A percentile compares a stretch with the other conserved stretches of the same genome.
These are phyloP conservation scores for Psilocybe azurescens DNA, from an alignment of 768 basidiomycete species.

Conservation along the genomic window DNA sequence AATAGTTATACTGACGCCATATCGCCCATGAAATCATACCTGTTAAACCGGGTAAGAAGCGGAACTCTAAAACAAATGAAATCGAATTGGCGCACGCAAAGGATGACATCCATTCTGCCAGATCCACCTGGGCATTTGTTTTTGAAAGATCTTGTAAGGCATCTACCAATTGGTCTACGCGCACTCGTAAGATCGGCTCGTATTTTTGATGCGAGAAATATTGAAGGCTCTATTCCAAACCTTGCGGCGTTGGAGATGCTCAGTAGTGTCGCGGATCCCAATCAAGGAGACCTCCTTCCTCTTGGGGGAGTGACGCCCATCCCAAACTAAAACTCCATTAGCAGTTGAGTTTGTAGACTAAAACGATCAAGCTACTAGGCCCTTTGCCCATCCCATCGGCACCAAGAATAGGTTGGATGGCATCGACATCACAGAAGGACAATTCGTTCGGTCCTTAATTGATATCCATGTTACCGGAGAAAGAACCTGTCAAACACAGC, in stretches of 20 bases:
- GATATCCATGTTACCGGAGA: neutral
- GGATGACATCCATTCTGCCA: conserved; percentile 40
- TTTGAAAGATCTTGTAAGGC: conserved; percentile 4
- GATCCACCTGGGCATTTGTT: conserved; percentile 28
- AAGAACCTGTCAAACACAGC: too few species aligned
- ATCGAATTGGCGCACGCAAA: conserved; percentile 34
- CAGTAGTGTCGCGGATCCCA: conserved; percentile 33
- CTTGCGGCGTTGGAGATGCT: conserved; percentile 41
- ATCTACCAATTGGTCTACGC: conserved; percentile 16
- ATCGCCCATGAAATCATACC: conserved; percentile 45
- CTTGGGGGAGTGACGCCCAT: conserved; percentile 27
- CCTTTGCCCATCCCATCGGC: conserved; percentile 47
- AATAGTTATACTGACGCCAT: conserved; percentile 33
- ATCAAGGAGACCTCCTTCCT: conserved; percentile 28
- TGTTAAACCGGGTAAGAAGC: conserved; percentile 20
- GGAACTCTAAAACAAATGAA: neutral
- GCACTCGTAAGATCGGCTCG: conserved; percentile 23
- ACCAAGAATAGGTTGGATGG: conserved; percentile 41
- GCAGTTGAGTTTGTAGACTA: conserved; percentile 3
- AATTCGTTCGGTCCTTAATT: conserved; percentile 51
- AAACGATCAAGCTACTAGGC: conserved; percentile 30
- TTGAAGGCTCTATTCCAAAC: conserved; percentile 45
- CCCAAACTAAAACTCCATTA: conserved; percentile 30
- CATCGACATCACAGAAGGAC: conserved; percentile 36
- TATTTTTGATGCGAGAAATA: conserved; percentile 35